Percentiles rank a stretch among this genome's conserved stretches.
Evolutionary conservation across 2,329 filamentous ascomycete species (phyloP).

Genomic region (Didymella lethalis): DNA sequence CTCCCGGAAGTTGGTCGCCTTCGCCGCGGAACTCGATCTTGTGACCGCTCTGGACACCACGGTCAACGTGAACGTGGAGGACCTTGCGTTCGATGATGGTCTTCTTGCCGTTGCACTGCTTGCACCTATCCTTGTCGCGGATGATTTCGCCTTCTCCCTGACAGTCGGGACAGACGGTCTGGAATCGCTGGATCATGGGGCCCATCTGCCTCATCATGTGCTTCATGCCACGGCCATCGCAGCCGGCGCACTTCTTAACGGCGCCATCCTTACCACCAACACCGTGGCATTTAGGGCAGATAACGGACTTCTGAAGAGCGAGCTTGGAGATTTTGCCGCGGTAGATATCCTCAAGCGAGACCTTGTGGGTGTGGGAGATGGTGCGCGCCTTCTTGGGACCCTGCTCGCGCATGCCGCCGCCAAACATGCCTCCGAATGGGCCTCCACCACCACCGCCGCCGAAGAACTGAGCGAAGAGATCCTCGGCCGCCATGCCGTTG

Average conservation of each 20-base stretch:
- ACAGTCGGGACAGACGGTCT: constrained; percentile 98
- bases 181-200: constrained; percentile 99
- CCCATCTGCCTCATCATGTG: constrained; percentile 99
- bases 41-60: constrained; percentile 89
- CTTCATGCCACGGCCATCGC: constrained; percentile 97
- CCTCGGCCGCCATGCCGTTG: constrained; percentile 91
- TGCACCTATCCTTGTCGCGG: constrained; percentile 97
- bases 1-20: constrained; percentile 92
- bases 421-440: constrained; percentile 69
- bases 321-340: constrained; percentile 97
- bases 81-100: constrained; percentile 97
- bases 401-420: constrained; percentile 73
- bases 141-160: constrained; percentile 97
- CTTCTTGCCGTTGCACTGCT: constrained; percentile 96
- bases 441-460: constrained; percentile 68
- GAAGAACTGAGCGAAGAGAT: constrained; percentile 97
- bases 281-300: constrained; percentile 93
- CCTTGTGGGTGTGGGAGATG: constrained; percentile 98
- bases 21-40: constrained; percentile 98
- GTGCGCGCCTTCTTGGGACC: constrained; percentile 92
- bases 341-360: constrained; percentile 97
- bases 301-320: constrained; percentile 94
- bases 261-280: constrained; percentile 96
- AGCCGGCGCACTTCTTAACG: constrained; percentile 90
- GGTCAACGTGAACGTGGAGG: constrained; percentile 96